Evolutionary conservation across 306 rosid species (phyloP).

Genomic region (Cicer cuneatum): DNA sequence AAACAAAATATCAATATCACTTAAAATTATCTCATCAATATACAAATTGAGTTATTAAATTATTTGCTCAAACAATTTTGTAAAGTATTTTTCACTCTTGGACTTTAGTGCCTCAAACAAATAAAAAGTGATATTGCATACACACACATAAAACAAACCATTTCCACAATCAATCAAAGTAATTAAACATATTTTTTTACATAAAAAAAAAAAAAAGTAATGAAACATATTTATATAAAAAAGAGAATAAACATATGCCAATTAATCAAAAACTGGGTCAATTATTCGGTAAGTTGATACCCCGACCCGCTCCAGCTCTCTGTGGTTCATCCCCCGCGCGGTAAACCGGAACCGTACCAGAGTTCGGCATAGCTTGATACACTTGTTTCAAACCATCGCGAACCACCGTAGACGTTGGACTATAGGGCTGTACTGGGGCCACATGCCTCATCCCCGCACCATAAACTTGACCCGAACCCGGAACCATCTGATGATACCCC

Average conservation of each 20-base stretch:
- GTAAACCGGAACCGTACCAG: slow-evolving; percentile 44
- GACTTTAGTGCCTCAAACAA: slow-evolving; percentile 9
- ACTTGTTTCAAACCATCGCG: slow-evolving; percentile 55
- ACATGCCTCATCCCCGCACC: slow-evolving; percentile 59
- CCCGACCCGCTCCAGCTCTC: slow-evolving; percentile 64
- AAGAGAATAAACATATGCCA: background rate
- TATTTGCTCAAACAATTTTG: slow-evolving; percentile 30
- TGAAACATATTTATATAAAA: background rate
- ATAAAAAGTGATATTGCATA: background rate
- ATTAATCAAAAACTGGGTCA: background rate
- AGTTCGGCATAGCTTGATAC: slow-evolving; percentile 59
- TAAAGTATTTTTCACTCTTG: slow-evolving; percentile 1
- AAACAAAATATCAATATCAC: no score
- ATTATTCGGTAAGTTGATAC: slow-evolving; percentile 46
- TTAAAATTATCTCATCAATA: background rate
- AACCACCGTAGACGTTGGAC: slow-evolving; percentile 45
- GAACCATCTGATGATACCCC: slow-evolving; percentile 57
- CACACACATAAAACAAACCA: slow-evolving; percentile 31
- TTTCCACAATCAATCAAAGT: slow-evolving; percentile 10
- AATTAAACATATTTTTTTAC: background rate
- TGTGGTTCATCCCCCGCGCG: slow-evolving; percentile 53
- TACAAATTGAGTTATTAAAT: slow-evolving; percentile 25
- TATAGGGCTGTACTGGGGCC: slow-evolving; percentile 51
- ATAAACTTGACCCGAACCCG: slow-evolving; percentile 62
- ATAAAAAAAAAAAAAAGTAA: background rate